A percentile compares a stretch with the other conserved stretches of the same genome.
Evolutionary conservation across 257 asterid species (phyloP).

Genomic region (Osmanthus fragrans): DNA sequence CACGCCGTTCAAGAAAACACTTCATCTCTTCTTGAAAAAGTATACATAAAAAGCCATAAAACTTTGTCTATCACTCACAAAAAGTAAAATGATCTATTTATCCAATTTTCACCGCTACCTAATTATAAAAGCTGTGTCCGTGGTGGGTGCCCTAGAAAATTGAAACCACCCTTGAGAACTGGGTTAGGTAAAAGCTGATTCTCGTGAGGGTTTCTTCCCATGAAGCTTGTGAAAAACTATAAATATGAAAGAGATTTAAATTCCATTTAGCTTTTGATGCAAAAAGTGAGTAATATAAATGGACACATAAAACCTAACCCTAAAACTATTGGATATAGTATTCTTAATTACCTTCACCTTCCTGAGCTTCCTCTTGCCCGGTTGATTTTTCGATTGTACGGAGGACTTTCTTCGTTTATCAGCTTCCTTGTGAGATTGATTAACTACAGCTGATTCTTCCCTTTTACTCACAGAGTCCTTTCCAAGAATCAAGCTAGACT

Average conservation of each 20-base stretch:
- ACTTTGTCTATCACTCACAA: not conserved
- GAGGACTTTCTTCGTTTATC: constrained; percentile 51
- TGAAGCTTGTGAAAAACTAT: constrained; percentile 25
- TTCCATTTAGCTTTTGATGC: not conserved
- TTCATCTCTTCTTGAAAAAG: not conserved
- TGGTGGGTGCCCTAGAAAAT: too few species aligned
- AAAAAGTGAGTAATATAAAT: not conserved
- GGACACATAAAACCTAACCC: constrained; percentile 14
- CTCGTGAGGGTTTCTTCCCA: constrained; percentile 35
- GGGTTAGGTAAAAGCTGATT: constrained; percentile 8
- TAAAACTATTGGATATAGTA: constrained; percentile 2
- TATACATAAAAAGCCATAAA: not conserved
- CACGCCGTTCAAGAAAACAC: constrained; percentile 28
- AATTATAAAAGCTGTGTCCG: too few species aligned
- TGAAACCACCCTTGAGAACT: not conserved
- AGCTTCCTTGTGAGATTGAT: constrained; percentile 31
- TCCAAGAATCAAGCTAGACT: constrained; percentile 40
- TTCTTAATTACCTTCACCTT: constrained; percentile 63
- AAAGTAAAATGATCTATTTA: not conserved
- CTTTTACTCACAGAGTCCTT: constrained; percentile 37
- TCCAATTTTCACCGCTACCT: too few species aligned
- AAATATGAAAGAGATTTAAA: constrained; percentile 28
- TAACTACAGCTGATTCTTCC: constrained; percentile 23
- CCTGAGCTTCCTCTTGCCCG: constrained; percentile 70
- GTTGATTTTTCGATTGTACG: constrained; percentile 43